Conservation (phyloP, 331 rosid genomes). For the Pyracantha coccinea region DNA sequence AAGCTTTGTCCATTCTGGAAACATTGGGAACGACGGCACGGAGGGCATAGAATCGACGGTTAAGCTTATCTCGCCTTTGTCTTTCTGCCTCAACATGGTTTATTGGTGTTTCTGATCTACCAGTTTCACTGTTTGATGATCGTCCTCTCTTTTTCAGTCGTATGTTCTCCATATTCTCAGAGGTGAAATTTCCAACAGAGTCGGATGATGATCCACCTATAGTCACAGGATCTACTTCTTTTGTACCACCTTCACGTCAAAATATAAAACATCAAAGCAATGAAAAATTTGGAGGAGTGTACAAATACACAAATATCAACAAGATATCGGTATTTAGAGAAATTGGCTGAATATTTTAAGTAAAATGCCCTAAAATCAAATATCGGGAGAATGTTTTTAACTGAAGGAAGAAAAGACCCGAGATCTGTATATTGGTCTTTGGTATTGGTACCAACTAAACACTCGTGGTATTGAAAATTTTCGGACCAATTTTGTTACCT, state of each 20-base stretch:
- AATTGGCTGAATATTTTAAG: too few species aligned
- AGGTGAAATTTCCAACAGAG: background rate
- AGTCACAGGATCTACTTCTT: background rate
- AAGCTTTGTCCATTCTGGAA: constrained; percentile 66
- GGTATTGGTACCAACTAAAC: background rate
- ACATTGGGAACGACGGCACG: constrained; percentile 57
- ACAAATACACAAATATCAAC: background rate
- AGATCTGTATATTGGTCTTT: background rate
- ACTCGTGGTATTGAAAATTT: background rate
- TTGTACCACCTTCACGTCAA: background rate
- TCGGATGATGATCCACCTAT: constrained; percentile 5
- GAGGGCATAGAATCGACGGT: constrained; percentile 51
- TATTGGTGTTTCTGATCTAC: background rate
- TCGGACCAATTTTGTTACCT: background rate
- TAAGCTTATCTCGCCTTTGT: constrained; percentile 47
- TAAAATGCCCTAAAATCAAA: background rate
- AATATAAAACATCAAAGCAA: background rate
- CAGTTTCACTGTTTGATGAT: background rate
- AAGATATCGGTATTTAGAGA: background rate
- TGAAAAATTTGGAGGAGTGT: background rate
- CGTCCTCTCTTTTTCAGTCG: constrained; percentile 15
- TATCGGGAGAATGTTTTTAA: background rate
- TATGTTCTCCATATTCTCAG: background rate
- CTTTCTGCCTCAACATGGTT: constrained; percentile 65
- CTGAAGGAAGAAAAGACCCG: background rate